These are phyloP conservation scores for Malus orientalis DNA, from an alignment of 306 rosid genomes.

Conservation along the genomic window DNA sequence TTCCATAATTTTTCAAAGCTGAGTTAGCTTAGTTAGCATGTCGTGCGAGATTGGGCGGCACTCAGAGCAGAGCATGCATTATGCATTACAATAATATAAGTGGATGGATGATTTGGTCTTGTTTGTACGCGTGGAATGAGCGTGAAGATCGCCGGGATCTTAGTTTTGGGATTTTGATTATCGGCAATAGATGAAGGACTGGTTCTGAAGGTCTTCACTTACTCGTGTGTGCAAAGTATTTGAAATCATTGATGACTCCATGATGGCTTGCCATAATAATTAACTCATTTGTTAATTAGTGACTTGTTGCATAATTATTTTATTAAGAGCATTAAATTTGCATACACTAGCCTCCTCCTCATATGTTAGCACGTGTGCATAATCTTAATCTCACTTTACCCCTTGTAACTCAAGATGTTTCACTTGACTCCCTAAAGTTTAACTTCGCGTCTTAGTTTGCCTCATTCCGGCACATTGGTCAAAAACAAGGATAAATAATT, in stretches of 20 bases:
- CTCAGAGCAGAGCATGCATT: neutral
- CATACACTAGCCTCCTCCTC: neutral
- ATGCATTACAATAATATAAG: neutral
- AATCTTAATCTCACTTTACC: too few species aligned
- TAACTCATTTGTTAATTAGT: neutral
- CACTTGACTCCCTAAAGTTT: too few species aligned
- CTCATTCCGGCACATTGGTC: too few species aligned
- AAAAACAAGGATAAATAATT: too few species aligned
- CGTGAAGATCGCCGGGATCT: neutral
- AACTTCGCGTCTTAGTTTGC: too few species aligned
- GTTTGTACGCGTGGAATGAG: neutral
- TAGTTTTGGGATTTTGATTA: neutral
- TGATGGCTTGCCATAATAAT: neutral
- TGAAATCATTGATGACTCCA: neutral
- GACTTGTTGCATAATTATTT: neutral
- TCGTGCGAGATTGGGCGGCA: slow-evolving; percentile 8
- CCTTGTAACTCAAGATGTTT: too few species aligned
- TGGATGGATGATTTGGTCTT: neutral
- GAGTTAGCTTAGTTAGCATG: neutral
- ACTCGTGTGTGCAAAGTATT: neutral
- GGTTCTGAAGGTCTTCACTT: neutral
- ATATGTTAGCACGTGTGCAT: neutral
- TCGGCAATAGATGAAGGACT: neutral
- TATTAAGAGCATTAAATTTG: neutral
- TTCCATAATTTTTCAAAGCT: neutral